Evolutionary conservation across 2,329 filamentous ascomycete genomes (phyloP), one percentile per base, ranked within the genome.

Genomic region (Neopestalotiopsis sp.): DNA sequence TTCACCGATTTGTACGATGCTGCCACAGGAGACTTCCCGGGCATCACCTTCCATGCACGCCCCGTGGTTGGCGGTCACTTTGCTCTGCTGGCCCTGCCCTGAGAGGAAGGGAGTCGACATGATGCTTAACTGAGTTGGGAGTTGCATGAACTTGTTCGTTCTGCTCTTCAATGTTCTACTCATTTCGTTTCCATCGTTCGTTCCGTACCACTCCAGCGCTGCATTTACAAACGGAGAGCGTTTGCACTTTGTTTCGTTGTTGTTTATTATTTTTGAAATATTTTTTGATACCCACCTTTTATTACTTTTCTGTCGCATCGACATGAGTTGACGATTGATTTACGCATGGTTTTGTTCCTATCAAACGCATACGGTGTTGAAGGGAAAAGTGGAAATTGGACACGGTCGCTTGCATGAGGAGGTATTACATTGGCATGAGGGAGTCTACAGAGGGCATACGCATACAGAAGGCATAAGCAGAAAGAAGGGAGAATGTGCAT

Each of bases 21-120:
- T 0, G 87, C 89, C 73, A 85, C 88, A 14, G 93, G 92, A 9
- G 89, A 88, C 17, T 96, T 81, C 70, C 83, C 92, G 0, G 87
- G 86, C 0, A 87, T 90, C 1, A 84, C 88, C 67, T 97, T 97
- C 82, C 90, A 90, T 70, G 93, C 93, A 1, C 83, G 94, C 45
- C 94, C 94, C 0, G 94, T 97, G 0, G 86, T 92, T 58, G 94
- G 94, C 2, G 94, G 91, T 0, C 89, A 93, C 79, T 97, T 95
- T 83, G 90, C 93, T 1, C 87, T 95, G 74, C 81, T 97, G 78
- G 91, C 92, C 30, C 80, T 95, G 69, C 75, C 75, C 4, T 69
- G 49, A 69, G 52, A 45, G n/a, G 57, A 59, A 59, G 20, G 6
- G 28, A 59, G 12, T 7, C 20, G 24, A 59, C 24, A 30, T 59